Evolutionary conservation across 1,284 basidiomycete species (phyloP).

Genomic region (Ganoderma meredithae): DNA sequence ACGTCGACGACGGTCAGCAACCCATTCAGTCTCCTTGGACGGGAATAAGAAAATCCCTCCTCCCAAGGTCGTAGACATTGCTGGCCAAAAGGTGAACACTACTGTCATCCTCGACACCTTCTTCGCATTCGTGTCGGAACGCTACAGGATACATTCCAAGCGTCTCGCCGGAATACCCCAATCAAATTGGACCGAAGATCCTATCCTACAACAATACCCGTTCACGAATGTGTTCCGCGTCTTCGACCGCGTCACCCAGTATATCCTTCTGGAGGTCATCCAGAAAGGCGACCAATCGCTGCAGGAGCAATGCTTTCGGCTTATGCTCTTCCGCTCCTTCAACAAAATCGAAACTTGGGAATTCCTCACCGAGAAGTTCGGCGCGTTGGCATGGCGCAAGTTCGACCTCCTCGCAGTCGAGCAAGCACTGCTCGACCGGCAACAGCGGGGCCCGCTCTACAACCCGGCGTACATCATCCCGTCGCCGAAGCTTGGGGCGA

Average conservation of each 20-base stretch:
- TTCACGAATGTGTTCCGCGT: constrained; percentile 55
- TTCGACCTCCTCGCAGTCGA: constrained; percentile 47
- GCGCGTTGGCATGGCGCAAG: constrained; percentile 43
- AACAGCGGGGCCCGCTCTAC: constrained; percentile 42
- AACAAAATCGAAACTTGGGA: constrained; percentile 52
- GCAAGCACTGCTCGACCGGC: constrained; percentile 38
- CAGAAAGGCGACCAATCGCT: constrained; percentile 44
- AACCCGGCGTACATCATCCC: constrained; percentile 50
- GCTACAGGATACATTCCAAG: constrained; percentile 43
- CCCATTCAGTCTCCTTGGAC: constrained; percentile 6
- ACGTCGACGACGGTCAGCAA: neutral
- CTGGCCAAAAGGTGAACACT: constrained; percentile 37
- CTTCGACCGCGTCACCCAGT: constrained; percentile 51
- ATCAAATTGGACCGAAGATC: constrained; percentile 48
- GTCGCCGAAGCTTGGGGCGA: constrained; percentile 46
- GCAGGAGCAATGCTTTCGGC: constrained; percentile 50
- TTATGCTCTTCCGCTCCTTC: constrained; percentile 52
- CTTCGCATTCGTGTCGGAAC: constrained; percentile 47
- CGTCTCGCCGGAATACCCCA: constrained; percentile 41
- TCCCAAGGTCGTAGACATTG: constrained; percentile 38
- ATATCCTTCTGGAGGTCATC: constrained; percentile 49
- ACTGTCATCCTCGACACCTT: constrained; percentile 44
- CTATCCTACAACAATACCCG: constrained; percentile 42
- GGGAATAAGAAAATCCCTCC: constrained; percentile 17
- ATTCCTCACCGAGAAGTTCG: constrained; percentile 43